Percentiles rank a stretch among this genome's conserved stretches.
Conservation (phyloP, 2,329 filamentous ascomycete genomes). For the Colletotrichum cereale region DNA sequence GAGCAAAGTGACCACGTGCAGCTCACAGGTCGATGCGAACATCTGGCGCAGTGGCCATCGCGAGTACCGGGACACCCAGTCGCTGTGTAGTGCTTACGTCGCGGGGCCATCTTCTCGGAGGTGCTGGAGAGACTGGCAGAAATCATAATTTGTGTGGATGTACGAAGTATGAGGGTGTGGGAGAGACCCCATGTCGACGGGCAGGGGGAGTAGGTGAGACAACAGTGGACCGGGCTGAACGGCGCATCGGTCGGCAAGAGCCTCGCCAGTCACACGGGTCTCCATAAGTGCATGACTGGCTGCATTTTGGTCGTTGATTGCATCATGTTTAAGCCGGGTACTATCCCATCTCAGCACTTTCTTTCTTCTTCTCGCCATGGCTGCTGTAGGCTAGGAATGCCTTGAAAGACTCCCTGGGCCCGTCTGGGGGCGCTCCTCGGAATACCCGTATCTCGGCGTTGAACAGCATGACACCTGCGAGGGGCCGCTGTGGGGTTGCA, state of each 20-base stretch:
- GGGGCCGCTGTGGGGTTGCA: not conserved
- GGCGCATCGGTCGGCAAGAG: constrained; percentile 43
- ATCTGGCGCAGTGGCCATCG: not conserved
- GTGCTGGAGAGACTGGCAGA: constrained; percentile 8
- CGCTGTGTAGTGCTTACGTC: not conserved
- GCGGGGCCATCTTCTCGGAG: constrained; percentile 1
- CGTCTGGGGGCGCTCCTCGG: constrained; percentile 10
- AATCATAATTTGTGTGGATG: constrained; percentile 33
- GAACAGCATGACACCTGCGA: constrained; percentile 15
- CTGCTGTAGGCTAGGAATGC: constrained; percentile 11
- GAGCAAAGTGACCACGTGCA: not conserved
- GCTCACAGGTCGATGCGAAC: not conserved
- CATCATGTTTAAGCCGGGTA: constrained; percentile 38
- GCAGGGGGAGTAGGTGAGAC: constrained; percentile 42
- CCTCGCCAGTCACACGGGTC: constrained; percentile 38
- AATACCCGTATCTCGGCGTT: constrained; percentile 14
- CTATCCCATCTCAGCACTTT: constrained; percentile 22
- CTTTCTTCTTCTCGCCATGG: constrained; percentile 28
- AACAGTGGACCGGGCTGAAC: constrained; percentile 41
- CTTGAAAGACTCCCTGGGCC: constrained; percentile 4
- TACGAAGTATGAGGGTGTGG: constrained; percentile 44
- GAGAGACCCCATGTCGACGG: constrained; percentile 41
- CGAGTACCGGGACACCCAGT: not conserved
- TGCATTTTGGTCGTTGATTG: constrained; percentile 32
- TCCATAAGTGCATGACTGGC: constrained; percentile 39